Evolutionary conservation across 208 protist genomes (phyloP), one percentile per base, ranked within the genome.

Genomic region (Entamoeba invadens): DNA sequence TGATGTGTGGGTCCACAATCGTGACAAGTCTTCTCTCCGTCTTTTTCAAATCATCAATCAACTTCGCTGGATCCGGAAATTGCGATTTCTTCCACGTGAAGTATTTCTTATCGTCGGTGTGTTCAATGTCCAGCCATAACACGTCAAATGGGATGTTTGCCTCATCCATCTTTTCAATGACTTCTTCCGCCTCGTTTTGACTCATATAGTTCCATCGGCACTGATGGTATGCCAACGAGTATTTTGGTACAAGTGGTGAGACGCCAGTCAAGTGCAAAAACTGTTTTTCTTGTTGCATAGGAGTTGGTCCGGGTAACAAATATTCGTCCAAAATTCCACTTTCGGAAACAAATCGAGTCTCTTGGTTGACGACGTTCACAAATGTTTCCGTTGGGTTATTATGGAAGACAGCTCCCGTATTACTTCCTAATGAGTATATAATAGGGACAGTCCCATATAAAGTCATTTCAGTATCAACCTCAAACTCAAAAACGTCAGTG

Each of bases 1-100:
- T 94, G 35, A 94, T 93, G 57, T 94, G 94, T 46, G 72, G 77
- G 42, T 94, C 94, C 44, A 57, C 38, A 21, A 94, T 94, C 3
- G 42, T 87, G 18, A 94, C 94, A 2, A 94, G 14, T n/a, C 35
- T 18, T 45, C 94, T 92, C 35, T 91, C 94, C 45, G 50, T 31
- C 45, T 4, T n/a, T 16, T 46, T 44, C 6, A 94, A 68, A 45
- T 50, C 35, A 31, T 45, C 42, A 18, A 51, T 6, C 68, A 94
- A 46, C 35, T 45, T 4, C 18, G 45, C 5, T n/a, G 94, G 94
- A 46, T 44, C 21, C n/a, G 94, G 94, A 16, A 93, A 94, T 57
- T 68, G 2, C 1, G 1, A 35, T 91, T 14, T 1, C 16, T 94
- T 25, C 45, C 45, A 94, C 31, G 94, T 94, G 5, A 94, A 94